phyloP scores from a whole-genome alignment of 768 basidiomycete species.

The Floccularia luteovirens region DNA sequence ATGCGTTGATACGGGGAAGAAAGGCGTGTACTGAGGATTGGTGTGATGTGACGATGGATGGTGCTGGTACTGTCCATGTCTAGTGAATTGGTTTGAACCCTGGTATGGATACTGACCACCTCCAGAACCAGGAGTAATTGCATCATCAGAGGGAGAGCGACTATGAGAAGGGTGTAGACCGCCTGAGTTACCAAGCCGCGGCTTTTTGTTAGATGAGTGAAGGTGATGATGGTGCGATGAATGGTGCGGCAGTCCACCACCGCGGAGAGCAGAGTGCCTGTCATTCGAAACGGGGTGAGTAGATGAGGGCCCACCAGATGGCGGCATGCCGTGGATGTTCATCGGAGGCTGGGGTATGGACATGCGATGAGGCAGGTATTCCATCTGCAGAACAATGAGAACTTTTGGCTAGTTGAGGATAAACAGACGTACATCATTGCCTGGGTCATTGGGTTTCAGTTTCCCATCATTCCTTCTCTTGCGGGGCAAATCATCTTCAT shows the following conservation, averaged over 20 bases:
- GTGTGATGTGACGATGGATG: background rate
- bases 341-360: conserved; percentile 18
- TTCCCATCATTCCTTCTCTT: conserved; percentile 26
- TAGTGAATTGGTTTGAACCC: conserved; percentile 2
- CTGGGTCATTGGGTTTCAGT: conserved; percentile 18
- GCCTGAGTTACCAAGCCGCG: conserved; percentile 10
- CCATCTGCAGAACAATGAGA: conserved; percentile 8
- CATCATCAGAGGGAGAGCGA: conserved; percentile 19
- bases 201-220: conserved; percentile 18
- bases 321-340: conserved; percentile 16
- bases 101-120: conserved; percentile 8
- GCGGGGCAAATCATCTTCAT: conserved; percentile 24
- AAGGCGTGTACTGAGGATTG: conserved; percentile 13
- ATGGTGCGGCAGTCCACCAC: conserved; percentile 2
- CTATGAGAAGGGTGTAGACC: conserved; percentile 10
- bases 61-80: background rate
- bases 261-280: conserved; percentile 12
- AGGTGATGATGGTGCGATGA: conserved; percentile 6
- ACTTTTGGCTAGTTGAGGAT: background rate
- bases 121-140: conserved; percentile 7
- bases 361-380: conserved; percentile 15
- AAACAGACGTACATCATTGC: conserved; percentile 7
- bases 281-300: conserved; percentile 21
- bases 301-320: conserved; percentile 11
- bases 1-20: conserved; percentile 17